Evolutionary conservation across 495 filamentous ascomycete species (phyloP).

Genomic region (Neurospora sp.): DNA sequence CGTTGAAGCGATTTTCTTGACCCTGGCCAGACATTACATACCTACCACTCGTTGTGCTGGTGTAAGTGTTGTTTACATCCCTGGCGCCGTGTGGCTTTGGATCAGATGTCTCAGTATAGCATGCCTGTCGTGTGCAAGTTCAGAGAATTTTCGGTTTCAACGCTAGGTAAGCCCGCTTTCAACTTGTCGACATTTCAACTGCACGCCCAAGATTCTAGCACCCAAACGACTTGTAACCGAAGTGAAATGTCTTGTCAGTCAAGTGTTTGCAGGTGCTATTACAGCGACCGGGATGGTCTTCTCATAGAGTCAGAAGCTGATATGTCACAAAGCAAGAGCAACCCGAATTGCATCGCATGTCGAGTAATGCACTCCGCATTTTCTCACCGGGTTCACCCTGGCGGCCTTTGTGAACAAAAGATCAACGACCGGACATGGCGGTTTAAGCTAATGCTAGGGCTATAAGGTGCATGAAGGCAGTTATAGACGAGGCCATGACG

Average conservation of each 20-base stretch:
- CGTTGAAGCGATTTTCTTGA: neutral
- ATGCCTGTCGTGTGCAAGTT: neutral
- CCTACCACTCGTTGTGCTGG: neutral
- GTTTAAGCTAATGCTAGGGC: neutral
- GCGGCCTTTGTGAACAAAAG: neutral
- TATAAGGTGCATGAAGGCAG: neutral
- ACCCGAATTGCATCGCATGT: neutral
- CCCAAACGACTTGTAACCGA: neutral
- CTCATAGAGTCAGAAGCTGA: neutral
- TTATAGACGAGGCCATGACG: neutral
- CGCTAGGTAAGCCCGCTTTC: neutral
- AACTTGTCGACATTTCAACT: neutral
- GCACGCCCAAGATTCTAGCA: neutral
- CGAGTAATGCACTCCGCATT: neutral
- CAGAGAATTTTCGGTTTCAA: neutral
- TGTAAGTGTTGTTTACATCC: neutral
- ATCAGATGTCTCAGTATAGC: neutral
- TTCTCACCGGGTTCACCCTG: neutral
- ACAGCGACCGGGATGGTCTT: neutral
- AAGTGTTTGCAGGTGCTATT: neutral
- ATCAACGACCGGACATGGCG: neutral
- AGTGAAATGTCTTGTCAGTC: neutral
- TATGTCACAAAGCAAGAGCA: neutral
- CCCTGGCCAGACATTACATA: neutral
- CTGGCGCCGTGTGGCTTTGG: neutral